phyloP scores from a whole-genome alignment of 768 basidiomycete species.

The Russula abietina region DNA sequence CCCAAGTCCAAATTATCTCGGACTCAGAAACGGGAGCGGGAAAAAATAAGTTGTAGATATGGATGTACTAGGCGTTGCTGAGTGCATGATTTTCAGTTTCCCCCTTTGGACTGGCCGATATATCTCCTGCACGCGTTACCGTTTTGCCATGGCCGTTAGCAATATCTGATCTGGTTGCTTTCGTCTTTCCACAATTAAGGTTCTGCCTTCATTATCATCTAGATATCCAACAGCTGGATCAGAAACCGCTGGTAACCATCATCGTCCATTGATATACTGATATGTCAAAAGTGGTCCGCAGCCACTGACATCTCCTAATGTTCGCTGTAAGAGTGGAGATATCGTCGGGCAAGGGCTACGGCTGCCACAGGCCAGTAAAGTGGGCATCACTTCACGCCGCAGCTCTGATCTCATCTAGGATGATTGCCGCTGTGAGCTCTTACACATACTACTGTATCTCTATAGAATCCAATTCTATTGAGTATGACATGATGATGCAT shows the following conservation, averaged over 20 bases:
- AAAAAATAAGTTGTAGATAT: not conserved
- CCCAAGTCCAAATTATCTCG: slow-evolving; percentile 2
- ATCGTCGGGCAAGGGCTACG: not conserved
- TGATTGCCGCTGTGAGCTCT: not conserved
- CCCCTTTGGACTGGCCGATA: not conserved
- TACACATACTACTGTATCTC: no score
- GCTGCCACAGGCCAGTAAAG: not conserved
- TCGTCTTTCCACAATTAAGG: not conserved
- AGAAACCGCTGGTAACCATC: not conserved
- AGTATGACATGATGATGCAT: no score
- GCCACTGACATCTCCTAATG: not conserved
- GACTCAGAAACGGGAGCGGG: not conserved
- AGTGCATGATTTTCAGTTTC: not conserved
- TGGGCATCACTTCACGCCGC: not conserved
- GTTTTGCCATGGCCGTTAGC: not conserved
- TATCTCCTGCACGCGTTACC: not conserved
- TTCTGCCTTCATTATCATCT: not conserved
- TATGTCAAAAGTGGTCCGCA: not conserved
- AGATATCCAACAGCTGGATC: not conserved
- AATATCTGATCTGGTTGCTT: not conserved
- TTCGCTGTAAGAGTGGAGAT: no score
- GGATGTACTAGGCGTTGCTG: not conserved
- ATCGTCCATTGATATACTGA: not conserved
- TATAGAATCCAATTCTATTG: no score
- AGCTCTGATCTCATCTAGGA: not conserved